A percentile compares a stretch with the other conserved stretches of the same genome.
Conservation (phyloP, 164 flowering plant species). For the Tetracentron sinense region DNA sequence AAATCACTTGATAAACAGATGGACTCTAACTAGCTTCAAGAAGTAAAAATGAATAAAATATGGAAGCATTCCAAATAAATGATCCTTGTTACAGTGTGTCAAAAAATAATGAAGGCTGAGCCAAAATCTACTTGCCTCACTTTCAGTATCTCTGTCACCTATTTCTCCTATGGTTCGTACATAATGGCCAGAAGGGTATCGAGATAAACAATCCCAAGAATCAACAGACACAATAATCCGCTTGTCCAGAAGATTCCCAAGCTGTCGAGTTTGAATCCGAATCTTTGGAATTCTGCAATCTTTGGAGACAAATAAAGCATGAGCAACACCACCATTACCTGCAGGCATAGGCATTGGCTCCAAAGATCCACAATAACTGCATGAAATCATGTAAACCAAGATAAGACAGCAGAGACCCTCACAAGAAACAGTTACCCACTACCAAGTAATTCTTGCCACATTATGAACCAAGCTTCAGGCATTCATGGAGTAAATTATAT, state of each 20-base stretch:
- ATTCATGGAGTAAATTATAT: too few species aligned
- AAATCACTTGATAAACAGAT: background rate
- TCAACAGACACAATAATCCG: conserved; percentile 95
- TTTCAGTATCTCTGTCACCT: conserved; percentile 97
- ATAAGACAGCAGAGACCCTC: background rate
- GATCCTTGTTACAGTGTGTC: background rate
- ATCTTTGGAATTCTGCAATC: conserved; percentile 95
- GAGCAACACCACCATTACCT: conserved; percentile 76
- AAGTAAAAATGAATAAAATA: background rate
- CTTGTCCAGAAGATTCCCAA: conserved; percentile 89
- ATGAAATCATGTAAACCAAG: conserved; percentile 2
- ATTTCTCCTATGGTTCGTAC: conserved; percentile 89
- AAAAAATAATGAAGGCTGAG: background rate
- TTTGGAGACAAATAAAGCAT: conserved; percentile 93
- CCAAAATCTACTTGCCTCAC: conserved; percentile 56
- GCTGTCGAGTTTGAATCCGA: conserved; percentile 93
- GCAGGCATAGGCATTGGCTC: conserved; percentile 99
- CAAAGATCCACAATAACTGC: conserved; percentile 98
- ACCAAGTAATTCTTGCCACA: background rate
- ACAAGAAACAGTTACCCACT: background rate
- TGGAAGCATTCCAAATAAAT: background rate
- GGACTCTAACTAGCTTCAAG: background rate
- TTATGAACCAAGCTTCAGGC: too few species aligned
- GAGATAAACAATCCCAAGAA: conserved; percentile 92
- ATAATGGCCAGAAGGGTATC: conserved; percentile 97